Percentiles rank a stretch among this genome's conserved stretches.
These are phyloP conservation scores for Byssoonygena ceratinophila DNA, from an alignment of 2,329 filamentous ascomycete genomes.

Conservation along the genomic window DNA sequence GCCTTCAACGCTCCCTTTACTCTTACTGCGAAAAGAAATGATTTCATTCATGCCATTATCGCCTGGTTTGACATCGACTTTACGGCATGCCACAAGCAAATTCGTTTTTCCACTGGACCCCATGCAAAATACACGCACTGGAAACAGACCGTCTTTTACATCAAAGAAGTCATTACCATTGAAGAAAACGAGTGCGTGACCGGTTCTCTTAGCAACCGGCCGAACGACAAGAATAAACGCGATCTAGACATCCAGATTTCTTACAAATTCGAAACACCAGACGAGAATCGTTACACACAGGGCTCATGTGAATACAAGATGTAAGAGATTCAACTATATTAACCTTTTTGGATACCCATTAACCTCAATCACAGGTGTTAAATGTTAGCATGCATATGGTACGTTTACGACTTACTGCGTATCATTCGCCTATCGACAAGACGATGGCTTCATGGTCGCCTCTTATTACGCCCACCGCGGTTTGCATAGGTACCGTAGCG, in stretches of 20 bases:
- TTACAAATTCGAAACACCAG: conserved; percentile 69
- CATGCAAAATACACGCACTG: conserved; percentile 99
- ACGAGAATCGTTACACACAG: conserved; percentile 56
- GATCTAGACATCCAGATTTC: conserved; percentile 85
- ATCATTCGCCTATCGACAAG: neutral
- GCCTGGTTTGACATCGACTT: conserved; percentile 99
- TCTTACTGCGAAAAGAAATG: conserved; percentile 67
- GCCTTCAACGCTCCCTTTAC: conserved; percentile 71
- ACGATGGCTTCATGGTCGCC: neutral
- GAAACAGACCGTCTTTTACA: conserved; percentile 99
- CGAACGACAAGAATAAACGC: conserved; percentile 86
- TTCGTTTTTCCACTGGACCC: conserved; percentile 90
- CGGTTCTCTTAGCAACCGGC: conserved; percentile 67
- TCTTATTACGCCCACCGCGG: neutral
- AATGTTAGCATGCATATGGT: conserved; percentile 10
- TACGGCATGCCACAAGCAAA: conserved; percentile 93
- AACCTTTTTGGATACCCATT: neutral
- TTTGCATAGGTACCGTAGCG: neutral
- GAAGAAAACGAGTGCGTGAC: conserved; percentile 72
- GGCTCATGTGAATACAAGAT: conserved; percentile 72
- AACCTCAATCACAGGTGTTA: conserved; percentile 23
- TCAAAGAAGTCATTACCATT: conserved; percentile 84
- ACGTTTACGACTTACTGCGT: neutral
- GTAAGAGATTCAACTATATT: conserved; percentile 23
- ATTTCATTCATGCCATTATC: conserved; percentile 93